Evolutionary conservation across 2,329 filamentous ascomycete genomes (phyloP).

Genomic region (Onygenales sp.): DNA sequence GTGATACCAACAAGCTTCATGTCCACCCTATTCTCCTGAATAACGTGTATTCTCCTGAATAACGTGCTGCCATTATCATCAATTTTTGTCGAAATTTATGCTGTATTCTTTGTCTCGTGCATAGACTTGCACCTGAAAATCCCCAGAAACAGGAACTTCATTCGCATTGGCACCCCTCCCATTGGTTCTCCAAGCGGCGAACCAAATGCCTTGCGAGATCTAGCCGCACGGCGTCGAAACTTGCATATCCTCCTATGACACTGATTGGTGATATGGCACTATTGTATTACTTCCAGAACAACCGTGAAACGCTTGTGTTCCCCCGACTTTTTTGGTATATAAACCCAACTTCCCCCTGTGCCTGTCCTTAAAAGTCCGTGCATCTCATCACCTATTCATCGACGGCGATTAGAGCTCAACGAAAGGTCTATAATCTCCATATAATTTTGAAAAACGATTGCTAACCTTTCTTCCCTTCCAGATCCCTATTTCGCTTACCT

Average conservation of each 20-base stretch:
- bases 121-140: background rate
- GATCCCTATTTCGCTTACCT: background rate
- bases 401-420: background rate
- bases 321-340: background rate
- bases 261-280: background rate
- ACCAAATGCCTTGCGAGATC: background rate
- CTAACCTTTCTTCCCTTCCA: background rate
- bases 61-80: background rate
- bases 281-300: background rate
- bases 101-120: background rate
- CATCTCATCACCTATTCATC: background rate
- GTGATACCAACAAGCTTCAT: too few relatives aligned
- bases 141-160: background rate
- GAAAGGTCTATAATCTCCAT: background rate
- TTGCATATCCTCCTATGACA: background rate
- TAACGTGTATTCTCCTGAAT: background rate
- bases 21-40: background rate
- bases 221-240: background rate
- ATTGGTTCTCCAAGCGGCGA: background rate
- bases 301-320: background rate
- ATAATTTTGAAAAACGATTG: background rate
- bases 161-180: background rate
- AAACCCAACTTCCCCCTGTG: background rate
- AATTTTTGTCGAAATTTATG: background rate
- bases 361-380: background rate